phyloP scores from a whole-genome alignment of 225 moss, liverwort and hornwort species.

The Physcomitrellopsis africana region DNA sequence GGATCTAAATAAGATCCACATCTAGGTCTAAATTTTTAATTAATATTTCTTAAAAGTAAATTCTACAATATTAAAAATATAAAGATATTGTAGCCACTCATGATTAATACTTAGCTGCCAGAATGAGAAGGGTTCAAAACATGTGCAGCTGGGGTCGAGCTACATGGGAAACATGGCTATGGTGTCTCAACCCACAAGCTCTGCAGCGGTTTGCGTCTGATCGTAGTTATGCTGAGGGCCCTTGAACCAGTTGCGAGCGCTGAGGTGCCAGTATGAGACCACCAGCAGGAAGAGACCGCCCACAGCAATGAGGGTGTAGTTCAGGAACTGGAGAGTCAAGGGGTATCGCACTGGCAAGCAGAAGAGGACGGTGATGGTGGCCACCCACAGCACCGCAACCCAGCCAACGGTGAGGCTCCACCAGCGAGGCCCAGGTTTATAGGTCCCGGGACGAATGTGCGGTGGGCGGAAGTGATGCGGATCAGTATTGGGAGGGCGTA shows the following conservation, averaged over 20 bases:
- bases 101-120: too few relatives aligned
- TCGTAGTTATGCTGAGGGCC: conserved; percentile 32
- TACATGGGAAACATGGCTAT: too few relatives aligned
- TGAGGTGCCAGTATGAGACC: conserved; percentile 46
- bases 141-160: too few relatives aligned
- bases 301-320: conserved; percentile 59
- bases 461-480: neutral
- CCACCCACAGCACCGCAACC: conserved; percentile 57
- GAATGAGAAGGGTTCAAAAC: too few relatives aligned
- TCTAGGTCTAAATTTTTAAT: too few relatives aligned
- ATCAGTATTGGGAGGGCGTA: conserved; percentile 20
- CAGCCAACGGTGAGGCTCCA: conserved; percentile 43
- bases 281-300: conserved; percentile 47
- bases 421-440: conserved; percentile 21
- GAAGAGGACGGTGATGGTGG: conserved; percentile 49
- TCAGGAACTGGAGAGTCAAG: conserved; percentile 38
- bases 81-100: too few relatives aligned
- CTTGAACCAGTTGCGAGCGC: conserved; percentile 58
- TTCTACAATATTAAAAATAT: too few relatives aligned
- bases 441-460: neutral
- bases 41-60: too few relatives aligned
- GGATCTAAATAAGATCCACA: too few relatives aligned
- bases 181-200: too few relatives aligned
- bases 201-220: too few relatives aligned
- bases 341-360: conserved; percentile 56